Percentiles rank a stretch among this genome's conserved stretches.
Evolutionary conservation across 2,329 filamentous ascomycete genomes (phyloP).

Genomic region (Capronia americana): DNA sequence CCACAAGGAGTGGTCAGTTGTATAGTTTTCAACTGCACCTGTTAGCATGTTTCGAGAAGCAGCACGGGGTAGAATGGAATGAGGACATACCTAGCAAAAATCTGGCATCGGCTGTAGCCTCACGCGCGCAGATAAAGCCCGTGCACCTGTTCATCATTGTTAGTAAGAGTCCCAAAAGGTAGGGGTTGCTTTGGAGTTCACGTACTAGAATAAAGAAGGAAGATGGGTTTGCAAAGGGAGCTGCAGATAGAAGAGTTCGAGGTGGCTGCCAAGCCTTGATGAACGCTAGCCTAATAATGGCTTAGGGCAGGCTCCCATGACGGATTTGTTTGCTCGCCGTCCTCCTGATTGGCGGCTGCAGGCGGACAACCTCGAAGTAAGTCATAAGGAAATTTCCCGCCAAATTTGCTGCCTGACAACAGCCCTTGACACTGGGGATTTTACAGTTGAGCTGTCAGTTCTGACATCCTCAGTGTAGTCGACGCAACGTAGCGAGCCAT

Average conservation of each 20-base stretch:
- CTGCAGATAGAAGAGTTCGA: not conserved
- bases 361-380: no score
- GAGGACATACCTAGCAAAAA: slow-evolving; percentile 69
- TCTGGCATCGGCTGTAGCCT: slow-evolving; percentile 80
- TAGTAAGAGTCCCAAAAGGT: not conserved
- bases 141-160: slow-evolving; percentile 57
- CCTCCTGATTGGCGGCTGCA: no score
- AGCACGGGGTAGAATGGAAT: no score
- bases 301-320: not conserved
- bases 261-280: not conserved
- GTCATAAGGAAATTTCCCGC: no score
- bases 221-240: not conserved
- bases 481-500: no score
- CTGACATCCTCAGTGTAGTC: no score
- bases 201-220: slow-evolving; percentile 6
- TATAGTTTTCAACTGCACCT: slow-evolving; percentile 73
- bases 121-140: slow-evolving; percentile 77
- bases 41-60: not conserved
- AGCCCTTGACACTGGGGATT: no score
- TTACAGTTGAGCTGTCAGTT: no score
- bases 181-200: not conserved
- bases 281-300: not conserved
- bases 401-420: no score
- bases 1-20: slow-evolving; percentile 75
- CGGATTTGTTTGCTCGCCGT: no score